Evolutionary conservation across 1,284 basidiomycete genomes (phyloP), one percentile per base, ranked within the genome.

Genomic region (Porogramme epimiltina): DNA sequence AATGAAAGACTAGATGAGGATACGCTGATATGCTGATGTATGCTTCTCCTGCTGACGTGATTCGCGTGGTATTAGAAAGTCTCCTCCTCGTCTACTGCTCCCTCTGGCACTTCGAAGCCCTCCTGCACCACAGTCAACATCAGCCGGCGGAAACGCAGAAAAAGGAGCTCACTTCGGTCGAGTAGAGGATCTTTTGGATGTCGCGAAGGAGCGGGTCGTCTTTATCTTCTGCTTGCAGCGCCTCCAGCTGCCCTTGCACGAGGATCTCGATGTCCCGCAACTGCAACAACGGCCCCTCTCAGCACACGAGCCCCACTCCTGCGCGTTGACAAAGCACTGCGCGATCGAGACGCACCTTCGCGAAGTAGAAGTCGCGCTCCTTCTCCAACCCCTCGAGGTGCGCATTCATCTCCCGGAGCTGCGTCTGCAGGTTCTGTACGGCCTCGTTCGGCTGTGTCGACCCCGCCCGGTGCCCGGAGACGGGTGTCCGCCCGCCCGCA

Each of bases 321-420:
- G 5, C n/a, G 28, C 15, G 26, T n/a, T 24, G 5, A n/a, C 8
- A 25, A 23, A 41, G n/a, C 26, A 16, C 13, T 16, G 18, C 15
- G n/a, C 25, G 20, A 13, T 20, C 15, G 23, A 42, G 28, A 4
- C 81, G 45, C 59, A 91, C 92, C 85, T 98, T 99, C 64, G 90
- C 87, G 74, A 98, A 99, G 75, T 99, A 99, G 71, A 99, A 99
- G 71, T 98, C 95, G 39, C 95, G 78, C 75, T 98, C 95, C 74
- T 94, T 96, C 77, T 95, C 91, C 38, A 95, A 75, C 1, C 91
- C 91, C 68, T 95, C 94, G 57, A 97, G 78, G 63, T 92, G 89
- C 1, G 79, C 70, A 49, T 86, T 84, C 77, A 98, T 80, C 61
- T 98, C 96, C 62, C 85, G 81, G 55, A 97, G 76, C 70, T 98